Percentiles rank a stretch among this genome's conserved stretches.
Conservation (phyloP, 1,284 basidiomycete genomes). For the Schizophyllum commune region DNA sequence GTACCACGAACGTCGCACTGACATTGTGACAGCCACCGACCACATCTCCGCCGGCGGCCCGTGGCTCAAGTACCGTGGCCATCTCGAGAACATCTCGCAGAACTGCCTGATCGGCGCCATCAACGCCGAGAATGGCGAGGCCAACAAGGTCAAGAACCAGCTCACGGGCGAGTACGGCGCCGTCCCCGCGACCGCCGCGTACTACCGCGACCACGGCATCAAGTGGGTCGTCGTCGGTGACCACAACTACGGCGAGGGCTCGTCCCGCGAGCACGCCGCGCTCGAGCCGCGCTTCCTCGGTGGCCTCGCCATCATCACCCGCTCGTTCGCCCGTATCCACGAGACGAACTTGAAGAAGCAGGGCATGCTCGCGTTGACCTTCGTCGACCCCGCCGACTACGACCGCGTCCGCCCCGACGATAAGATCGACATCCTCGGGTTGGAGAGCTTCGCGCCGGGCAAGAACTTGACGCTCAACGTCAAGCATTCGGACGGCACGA, state of each 20-base stretch:
- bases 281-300: slow-evolving; percentile 97
- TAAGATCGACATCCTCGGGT: slow-evolving; percentile 77
- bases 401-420: slow-evolving; percentile 82
- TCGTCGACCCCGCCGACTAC: slow-evolving; percentile 85
- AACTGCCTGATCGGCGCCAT: slow-evolving; percentile 98
- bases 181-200: slow-evolving; percentile 80
- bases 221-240: slow-evolving; percentile 96
- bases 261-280: slow-evolving; percentile 96
- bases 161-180: slow-evolving; percentile 80
- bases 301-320: slow-evolving; percentile 90
- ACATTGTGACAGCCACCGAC: slow-evolving; percentile 52
- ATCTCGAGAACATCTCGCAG: slow-evolving; percentile 97
- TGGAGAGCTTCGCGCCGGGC: slow-evolving; percentile 80
- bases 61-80: slow-evolving; percentile 99
- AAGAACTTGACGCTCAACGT: slow-evolving; percentile 77
- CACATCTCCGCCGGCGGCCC: slow-evolving; percentile 95
- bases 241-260: slow-evolving; percentile 98
- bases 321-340: slow-evolving; percentile 96
- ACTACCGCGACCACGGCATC: slow-evolving; percentile 86
- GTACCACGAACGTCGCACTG: slow-evolving; percentile 1
- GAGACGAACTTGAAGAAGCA: slow-evolving; percentile 99
- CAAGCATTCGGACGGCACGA: slow-evolving; percentile 78
- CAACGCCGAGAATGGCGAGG: slow-evolving; percentile 91
- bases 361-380: slow-evolving; percentile 90
- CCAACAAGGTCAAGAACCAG: slow-evolving; percentile 94